A percentile compares a stretch with the other conserved stretches of the same genome.
Evolutionary conservation across 179 eudicot genomes (phyloP).

Genomic region (Heliamphora pulchella): DNA sequence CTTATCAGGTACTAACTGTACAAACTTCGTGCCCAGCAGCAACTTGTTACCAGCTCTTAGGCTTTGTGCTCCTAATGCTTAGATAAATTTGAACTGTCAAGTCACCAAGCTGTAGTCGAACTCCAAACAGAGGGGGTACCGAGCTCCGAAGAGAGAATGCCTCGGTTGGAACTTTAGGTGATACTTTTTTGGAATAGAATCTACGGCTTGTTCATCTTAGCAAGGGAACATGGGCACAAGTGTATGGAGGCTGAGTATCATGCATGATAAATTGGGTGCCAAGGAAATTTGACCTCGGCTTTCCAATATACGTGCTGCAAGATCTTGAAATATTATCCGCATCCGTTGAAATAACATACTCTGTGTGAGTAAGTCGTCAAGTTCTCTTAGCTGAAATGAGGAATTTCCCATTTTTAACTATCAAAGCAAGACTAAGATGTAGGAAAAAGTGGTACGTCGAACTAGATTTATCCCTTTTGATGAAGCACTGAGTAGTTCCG

Average conservation of each 20-base stretch:
- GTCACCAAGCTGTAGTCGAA: too few relatives aligned
- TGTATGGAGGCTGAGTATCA: slow-evolving; percentile 38
- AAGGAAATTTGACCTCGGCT: slow-evolving; percentile 46
- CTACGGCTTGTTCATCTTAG: slow-evolving; percentile 67
- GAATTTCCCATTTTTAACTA: slow-evolving; percentile 88
- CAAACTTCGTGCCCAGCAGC: too few relatives aligned
- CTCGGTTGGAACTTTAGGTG: slow-evolving; percentile 83
- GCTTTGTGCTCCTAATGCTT: too few relatives aligned
- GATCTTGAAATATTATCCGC: slow-evolving; percentile 88
- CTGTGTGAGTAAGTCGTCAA: slow-evolving; percentile 81
- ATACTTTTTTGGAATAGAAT: slow-evolving; percentile 76
- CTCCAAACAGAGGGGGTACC: too few relatives aligned
- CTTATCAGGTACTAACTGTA: too few relatives aligned
- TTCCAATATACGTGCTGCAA: slow-evolving; percentile 86
- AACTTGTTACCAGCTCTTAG: too few relatives aligned
- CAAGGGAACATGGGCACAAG: slow-evolving; percentile 41
- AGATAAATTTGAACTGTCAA: too few relatives aligned
- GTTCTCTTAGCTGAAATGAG: slow-evolving; percentile 92
- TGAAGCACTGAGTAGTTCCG: slow-evolving; percentile 77
- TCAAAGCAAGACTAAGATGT: slow-evolving; percentile 79
- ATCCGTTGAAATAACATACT: slow-evolving; percentile 93
- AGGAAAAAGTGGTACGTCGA: slow-evolving; percentile 71
- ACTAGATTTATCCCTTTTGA: slow-evolving; percentile 73
- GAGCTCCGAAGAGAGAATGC: too few relatives aligned
- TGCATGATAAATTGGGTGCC: too few relatives aligned